A percentile compares a stretch with the other conserved stretches of the same genome.
Conservation (phyloP, 2,329 filamentous ascomycete species). For the Alternaria ventricosa region DNA sequence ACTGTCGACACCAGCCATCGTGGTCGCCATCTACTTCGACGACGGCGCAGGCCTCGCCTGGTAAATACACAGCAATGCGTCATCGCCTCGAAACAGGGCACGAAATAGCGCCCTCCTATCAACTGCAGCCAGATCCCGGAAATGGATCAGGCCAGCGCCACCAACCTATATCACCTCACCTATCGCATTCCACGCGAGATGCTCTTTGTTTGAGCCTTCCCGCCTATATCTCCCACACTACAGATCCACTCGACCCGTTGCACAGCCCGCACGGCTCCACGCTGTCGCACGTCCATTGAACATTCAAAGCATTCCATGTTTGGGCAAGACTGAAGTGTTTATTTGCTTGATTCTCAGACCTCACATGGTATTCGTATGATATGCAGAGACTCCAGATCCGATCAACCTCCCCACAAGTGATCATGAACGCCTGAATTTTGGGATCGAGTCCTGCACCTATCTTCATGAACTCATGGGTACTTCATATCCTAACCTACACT, state of each 20-base stretch:
- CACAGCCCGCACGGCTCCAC: neutral
- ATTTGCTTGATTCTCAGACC: conserved; percentile 23
- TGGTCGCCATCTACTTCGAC: neutral
- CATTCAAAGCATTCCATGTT: neutral
- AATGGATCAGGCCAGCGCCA: conserved; percentile 4
- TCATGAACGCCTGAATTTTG: conserved; percentile 45
- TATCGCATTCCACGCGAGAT: neutral
- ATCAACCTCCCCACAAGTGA: conserved; percentile 41
- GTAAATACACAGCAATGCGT: conserved; percentile 1
- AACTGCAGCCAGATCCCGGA: neutral
- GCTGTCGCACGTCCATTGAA: neutral
- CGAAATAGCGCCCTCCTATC: neutral
- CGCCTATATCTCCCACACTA: neutral
- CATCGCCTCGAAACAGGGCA: conserved; percentile 2
- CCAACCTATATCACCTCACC: neutral
- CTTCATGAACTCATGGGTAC: conserved; percentile 35
- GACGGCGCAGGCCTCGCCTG: neutral
- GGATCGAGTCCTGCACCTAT: conserved; percentile 36
- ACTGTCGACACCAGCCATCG: neutral
- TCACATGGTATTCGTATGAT: conserved; percentile 42
- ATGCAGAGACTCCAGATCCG: conserved; percentile 40
- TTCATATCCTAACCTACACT: conserved; percentile 35
- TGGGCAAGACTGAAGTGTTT: conserved; percentile 21
- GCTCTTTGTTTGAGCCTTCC: neutral
- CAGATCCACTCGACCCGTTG: neutral